phyloP scores from a whole-genome alignment of 208 protist genomes.

The Trypanosoma scelopori region DNA sequence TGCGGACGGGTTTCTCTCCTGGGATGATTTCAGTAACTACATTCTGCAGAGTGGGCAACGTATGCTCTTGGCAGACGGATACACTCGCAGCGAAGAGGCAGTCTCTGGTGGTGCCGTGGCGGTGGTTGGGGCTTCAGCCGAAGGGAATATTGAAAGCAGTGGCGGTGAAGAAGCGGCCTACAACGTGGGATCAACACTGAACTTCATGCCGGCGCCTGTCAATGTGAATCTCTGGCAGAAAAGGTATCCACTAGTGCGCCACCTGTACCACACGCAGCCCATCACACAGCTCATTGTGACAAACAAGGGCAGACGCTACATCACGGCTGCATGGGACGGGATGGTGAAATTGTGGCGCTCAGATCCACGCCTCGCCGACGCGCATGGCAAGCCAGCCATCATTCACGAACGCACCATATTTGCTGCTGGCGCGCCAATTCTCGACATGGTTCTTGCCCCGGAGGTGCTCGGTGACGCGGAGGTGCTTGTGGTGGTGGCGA shows the following conservation, averaged over 20 bases:
- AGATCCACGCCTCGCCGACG: constrained; percentile 53
- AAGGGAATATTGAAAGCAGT: not conserved
- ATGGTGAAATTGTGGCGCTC: constrained; percentile 85
- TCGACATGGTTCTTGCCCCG: constrained; percentile 52
- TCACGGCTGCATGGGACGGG: constrained; percentile 73
- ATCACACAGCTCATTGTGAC: constrained; percentile 65
- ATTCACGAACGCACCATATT: constrained; percentile 78
- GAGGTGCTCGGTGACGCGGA: constrained; percentile 69
- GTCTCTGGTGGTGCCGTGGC: not conserved
- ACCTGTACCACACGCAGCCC: constrained; percentile 75
- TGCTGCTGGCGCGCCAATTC: constrained; percentile 58
- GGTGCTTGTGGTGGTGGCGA: constrained; percentile 59
- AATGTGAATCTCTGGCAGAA: constrained; percentile 66
- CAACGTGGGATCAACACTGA: constrained; percentile 9
- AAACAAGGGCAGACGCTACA: constrained; percentile 51
- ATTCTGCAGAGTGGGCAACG: constrained; percentile 47
- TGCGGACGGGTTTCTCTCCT: constrained; percentile 54
- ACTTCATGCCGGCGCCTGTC: constrained; percentile 40
- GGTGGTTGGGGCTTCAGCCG: not conserved
- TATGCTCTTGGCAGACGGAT: constrained; percentile 10
- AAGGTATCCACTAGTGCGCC: constrained; percentile 65
- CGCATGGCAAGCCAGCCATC: constrained; percentile 42
- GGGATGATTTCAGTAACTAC: constrained; percentile 64
- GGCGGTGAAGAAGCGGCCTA: not conserved
- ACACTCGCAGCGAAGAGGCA: not conserved